Base-by-base conservation (phyloP, 2,329 filamentous ascomycete species). In the Neodidymelliopsis sp. region DNA sequence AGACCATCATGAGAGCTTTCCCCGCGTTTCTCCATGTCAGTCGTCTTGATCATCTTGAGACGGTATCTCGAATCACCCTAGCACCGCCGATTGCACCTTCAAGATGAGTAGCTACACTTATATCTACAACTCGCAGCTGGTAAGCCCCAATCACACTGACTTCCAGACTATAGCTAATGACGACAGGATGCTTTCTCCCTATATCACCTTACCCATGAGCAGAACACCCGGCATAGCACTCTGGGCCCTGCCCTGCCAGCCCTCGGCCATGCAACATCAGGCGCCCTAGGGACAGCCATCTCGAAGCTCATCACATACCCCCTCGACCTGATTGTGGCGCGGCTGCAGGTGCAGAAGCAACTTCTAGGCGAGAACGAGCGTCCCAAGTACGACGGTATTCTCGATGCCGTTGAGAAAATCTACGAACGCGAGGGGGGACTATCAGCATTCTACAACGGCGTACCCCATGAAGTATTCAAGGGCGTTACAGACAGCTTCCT, bases 261-360 rank as follows among this genome's bases (percentile, higher is more conserved):
- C 24, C 77, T 96, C 7, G 88, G 90, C 33, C 91, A 96, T 76
- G 91, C 90, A 43, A 73, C 90, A 23, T 91, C 91, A 4, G 91
- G 91, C 40, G 88, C 90, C 4, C 77, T 86, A 0, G 91, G 90
- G 25, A 88, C 90, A 0, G 88, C 89, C 12, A 81, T 93, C 51
- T 89, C 91, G 9, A 93, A 92, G 61, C 80, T 91, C 35, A 74
- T 85, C 44, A 85, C 90, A 5, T 95, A 96, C 68, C 92, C 91
- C 2, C 81, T 96, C 48, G 88, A 90, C 63, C 82, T 95, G 31
- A 84, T 94, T 54, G 87, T 91, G 45, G 91, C 91, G 19, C 84
- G 91, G 20, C 81, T 96, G 35, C 91, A 95, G 73, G 88, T 90
- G 3, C 90, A 94, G 74, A 81, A 81, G 29, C 83, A 83, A 59